Conservation (phyloP, 2,329 filamentous ascomycete genomes). For the Nannizzia gypsea region DNA sequence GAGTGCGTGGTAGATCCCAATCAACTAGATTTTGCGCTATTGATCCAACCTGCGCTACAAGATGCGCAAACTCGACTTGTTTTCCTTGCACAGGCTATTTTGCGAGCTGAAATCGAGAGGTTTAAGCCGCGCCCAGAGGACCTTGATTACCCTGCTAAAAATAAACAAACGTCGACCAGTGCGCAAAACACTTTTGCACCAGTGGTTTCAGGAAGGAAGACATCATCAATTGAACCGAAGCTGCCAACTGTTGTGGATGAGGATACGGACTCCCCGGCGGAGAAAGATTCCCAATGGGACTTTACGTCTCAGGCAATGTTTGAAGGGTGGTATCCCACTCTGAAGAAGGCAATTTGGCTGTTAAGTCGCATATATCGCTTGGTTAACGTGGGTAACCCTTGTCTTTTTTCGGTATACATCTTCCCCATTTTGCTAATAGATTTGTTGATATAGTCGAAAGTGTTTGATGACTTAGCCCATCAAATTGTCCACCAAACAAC, state of each 20-base stretch:
- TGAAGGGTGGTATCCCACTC: conserved; percentile 54
- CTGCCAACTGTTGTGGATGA: conserved; percentile 43
- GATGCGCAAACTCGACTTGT: conserved; percentile 56
- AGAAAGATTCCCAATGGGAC: conserved; percentile 39
- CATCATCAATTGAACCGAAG: conserved; percentile 35
- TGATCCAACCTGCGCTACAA: conserved; percentile 55
- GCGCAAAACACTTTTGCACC: conserved; percentile 32
- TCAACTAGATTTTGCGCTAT: conserved; percentile 49
- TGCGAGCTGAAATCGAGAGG: conserved; percentile 55
- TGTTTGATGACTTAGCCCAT: conserved; percentile 61
- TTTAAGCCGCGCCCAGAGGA: conserved; percentile 55
- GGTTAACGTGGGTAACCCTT: conserved; percentile 43
- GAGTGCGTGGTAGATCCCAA: conserved; percentile 34
- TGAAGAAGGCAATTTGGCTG: conserved; percentile 56
- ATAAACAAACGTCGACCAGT: conserved; percentile 33
- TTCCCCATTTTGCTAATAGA: conserved; percentile 8
- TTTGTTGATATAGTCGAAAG: conserved; percentile 41
- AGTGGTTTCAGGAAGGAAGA: conserved; percentile 43
- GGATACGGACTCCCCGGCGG: conserved; percentile 32
- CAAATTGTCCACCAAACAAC: conserved; percentile 87
- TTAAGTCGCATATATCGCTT: conserved; percentile 58
- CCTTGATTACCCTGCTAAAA: conserved; percentile 50
- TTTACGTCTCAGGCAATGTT: conserved; percentile 47
- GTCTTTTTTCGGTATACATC: neutral
- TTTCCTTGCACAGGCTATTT: conserved; percentile 50